Evolutionary conservation across 208 protist species (phyloP).

Genomic region (Porcisia hertigi): DNA sequence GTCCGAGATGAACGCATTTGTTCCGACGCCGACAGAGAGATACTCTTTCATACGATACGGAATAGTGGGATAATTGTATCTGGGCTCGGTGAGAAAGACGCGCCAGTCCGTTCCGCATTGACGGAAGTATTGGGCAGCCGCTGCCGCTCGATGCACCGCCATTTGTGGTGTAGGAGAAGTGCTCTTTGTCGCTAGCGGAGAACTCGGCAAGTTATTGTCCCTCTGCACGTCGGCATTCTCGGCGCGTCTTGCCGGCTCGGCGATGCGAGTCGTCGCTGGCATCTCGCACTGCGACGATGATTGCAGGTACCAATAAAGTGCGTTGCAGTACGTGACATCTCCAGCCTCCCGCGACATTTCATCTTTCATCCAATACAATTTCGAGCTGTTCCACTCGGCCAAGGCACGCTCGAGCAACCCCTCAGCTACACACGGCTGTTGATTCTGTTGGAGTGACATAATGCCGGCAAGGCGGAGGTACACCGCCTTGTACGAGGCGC

Average conservation of each 20-base stretch:
- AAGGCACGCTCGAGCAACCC: constrained; percentile 11
- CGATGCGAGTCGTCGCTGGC: neutral
- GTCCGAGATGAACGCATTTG: neutral
- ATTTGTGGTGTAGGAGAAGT: neutral
- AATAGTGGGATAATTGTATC: constrained; percentile 19
- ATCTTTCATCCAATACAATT: constrained; percentile 29
- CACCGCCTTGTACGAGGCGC: constrained; percentile 27
- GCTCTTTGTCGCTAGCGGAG: neutral
- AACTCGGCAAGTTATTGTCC: too few relatives aligned
- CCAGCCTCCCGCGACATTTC: constrained; percentile 4
- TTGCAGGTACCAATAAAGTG: constrained; percentile 28
- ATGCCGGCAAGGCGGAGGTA: constrained; percentile 32
- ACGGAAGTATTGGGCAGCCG: constrained; percentile 7
- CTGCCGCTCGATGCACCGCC: constrained; percentile 2
- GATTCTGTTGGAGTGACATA: constrained; percentile 6
- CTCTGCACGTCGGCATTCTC: neutral
- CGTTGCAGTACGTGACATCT: constrained; percentile 28
- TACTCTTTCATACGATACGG: constrained; percentile 26
- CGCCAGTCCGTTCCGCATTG: constrained; percentile 30
- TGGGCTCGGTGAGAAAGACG: constrained; percentile 2
- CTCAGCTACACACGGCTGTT: constrained; percentile 17
- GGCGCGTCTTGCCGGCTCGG: neutral
- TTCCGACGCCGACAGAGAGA: constrained; percentile 1
- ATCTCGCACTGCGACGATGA: constrained; percentile 11
- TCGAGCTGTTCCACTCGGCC: constrained; percentile 19